Conservation (phyloP, 805 yeast species). For the Ogataea angusta region DNA sequence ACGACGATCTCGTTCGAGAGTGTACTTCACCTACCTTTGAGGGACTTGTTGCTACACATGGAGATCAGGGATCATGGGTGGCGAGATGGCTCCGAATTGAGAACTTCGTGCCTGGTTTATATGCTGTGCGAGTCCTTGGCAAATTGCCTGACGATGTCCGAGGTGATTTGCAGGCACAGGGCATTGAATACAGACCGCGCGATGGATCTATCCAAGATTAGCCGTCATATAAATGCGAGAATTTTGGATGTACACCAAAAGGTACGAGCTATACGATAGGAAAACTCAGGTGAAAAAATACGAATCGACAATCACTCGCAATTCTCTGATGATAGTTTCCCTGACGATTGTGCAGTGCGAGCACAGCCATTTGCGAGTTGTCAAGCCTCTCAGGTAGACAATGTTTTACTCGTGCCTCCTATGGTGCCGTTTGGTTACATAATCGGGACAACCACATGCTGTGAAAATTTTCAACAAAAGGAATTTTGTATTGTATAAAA, state of each 20-base stretch:
- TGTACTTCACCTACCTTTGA: slow-evolving; percentile 96
- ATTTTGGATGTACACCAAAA: not conserved
- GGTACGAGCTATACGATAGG: slow-evolving; percentile 6
- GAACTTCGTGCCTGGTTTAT: slow-evolving; percentile 81
- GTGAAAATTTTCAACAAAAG: slow-evolving; percentile 16
- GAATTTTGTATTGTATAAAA: slow-evolving; percentile 9
- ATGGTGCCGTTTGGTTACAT: slow-evolving; percentile 6
- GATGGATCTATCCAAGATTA: slow-evolving; percentile 68
- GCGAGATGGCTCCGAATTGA: slow-evolving; percentile 94
- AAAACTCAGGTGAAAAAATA: not conserved
- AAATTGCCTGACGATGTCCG: slow-evolving; percentile 84
- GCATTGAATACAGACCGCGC: slow-evolving; percentile 87
- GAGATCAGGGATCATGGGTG: slow-evolving; percentile 87
- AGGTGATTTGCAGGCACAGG: slow-evolving; percentile 65
- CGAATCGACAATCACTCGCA: not conserved
- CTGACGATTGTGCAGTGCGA: too few relatives aligned
- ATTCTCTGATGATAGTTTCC: too few relatives aligned
- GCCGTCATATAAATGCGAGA: not conserved
- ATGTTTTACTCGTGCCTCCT: not conserved
- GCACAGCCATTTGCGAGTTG: too few relatives aligned
- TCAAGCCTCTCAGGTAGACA: not conserved
- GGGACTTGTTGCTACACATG: slow-evolving; percentile 88
- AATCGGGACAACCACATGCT: slow-evolving; percentile 11
- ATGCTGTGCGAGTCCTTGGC: slow-evolving; percentile 92
- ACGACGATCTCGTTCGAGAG: slow-evolving; percentile 80